Conservation (phyloP, 2,329 filamentous ascomycete genomes). For the Hypoxylon sp. region DNA sequence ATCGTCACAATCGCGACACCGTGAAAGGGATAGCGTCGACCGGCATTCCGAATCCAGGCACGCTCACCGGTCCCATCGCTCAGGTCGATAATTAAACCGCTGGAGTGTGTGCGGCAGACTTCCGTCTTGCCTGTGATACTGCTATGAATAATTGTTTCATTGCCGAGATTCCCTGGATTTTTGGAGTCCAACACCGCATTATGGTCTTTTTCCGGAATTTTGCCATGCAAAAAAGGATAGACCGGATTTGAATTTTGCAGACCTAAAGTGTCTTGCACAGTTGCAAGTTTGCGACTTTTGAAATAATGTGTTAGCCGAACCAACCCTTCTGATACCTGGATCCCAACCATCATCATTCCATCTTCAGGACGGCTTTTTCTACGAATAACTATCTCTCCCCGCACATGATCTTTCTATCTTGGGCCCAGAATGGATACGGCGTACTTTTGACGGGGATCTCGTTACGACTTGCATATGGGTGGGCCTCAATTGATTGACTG, state of each 20-base stretch:
- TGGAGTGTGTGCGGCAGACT: constrained; percentile 34
- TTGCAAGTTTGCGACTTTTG: constrained; percentile 56
- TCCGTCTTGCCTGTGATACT: constrained; percentile 50
- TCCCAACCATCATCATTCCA: constrained; percentile 38
- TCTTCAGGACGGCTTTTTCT: constrained; percentile 47
- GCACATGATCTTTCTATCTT: constrained; percentile 49
- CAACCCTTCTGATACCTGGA: constrained; percentile 43
- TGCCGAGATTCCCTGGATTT: constrained; percentile 51
- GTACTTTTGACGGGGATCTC: constrained; percentile 51
- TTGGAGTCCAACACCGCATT: constrained; percentile 50
- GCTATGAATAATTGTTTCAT: constrained; percentile 53
- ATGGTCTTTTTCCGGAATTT: constrained; percentile 49
- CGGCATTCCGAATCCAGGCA: constrained; percentile 53
- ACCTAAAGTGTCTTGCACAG: constrained; percentile 51
- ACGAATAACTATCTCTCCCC: constrained; percentile 46
- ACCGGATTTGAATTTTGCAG: constrained; percentile 53
- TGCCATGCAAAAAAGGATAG: constrained; percentile 53
- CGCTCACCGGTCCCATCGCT: constrained; percentile 50
- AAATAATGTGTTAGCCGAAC: constrained; percentile 52
- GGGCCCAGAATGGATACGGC: constrained; percentile 54
- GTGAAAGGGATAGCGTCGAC: constrained; percentile 53
- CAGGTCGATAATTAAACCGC: constrained; percentile 49
- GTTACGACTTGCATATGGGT: constrained; percentile 55
- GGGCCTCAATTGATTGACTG: constrained; percentile 52
- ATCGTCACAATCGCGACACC: constrained; percentile 51